Base-by-base conservation (phyloP, 768 basidiomycete species). In the Lactifluus pinguis region DNA sequence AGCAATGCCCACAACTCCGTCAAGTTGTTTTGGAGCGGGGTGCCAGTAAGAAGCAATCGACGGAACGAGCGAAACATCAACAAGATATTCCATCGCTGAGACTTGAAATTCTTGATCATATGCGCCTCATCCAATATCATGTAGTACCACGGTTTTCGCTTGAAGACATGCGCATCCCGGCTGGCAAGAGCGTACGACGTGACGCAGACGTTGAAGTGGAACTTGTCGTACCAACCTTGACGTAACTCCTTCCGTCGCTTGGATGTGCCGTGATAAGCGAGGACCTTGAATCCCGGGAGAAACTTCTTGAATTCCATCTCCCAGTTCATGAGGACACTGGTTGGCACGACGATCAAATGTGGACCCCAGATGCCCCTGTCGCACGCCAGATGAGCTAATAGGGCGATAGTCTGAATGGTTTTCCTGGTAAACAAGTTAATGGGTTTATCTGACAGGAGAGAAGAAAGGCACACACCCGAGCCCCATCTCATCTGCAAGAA, bases 261-360 rank as follows among this genome's bases (percentile, higher is more conserved):
- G 41, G 87, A 85, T 50, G 78, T 83, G 30, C 97, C 97, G 68
- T 98, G 90, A 70, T 98, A 99, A 69, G 89, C 89, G 39, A 97
- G 72, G 54, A 89, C 83, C 61, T 82, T 84, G 74, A 94, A 92
- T 1, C 89, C 89, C 0, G 95, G 95, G 1, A 92, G 78, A 72
- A 98, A 97, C 70, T 94, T 95, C 71, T 92, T 90, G 76, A 97
- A 97, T 70, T 98, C 95, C 86, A 92, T 89, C 69, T 91, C 87
- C 95, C 94, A 98, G 71, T 97, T 97, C 57, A 95, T 76, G 47
- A 98, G 77, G 17, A 98, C 95, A 57, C 92, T 92, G 10, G 95
- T 91, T 0, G 97, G 97, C 59, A 86, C 89, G 67, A 95, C 84
- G 66, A 99, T 88, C 7, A 98, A 79, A 76, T 97, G 92, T 0